phyloP scores from a whole-genome alignment of 192 early-diverging fungal species.

The Backusella macrospora region DNA sequence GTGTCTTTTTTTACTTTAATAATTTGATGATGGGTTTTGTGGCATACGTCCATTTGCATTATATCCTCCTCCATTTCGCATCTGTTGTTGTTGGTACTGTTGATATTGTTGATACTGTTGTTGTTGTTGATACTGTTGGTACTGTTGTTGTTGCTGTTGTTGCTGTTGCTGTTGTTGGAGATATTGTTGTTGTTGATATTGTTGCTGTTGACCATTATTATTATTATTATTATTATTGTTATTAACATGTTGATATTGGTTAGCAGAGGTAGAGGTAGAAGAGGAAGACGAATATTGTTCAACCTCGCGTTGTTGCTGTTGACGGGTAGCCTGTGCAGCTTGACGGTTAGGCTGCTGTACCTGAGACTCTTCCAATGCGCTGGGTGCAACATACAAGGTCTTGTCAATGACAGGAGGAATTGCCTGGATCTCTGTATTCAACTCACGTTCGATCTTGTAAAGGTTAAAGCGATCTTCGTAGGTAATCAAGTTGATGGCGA shows the following conservation, averaged over 20 bases:
- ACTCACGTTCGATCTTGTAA: constrained; percentile 97
- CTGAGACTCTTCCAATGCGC: constrained; percentile 67
- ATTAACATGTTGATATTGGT: constrained; percentile 44
- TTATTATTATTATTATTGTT: constrained; percentile 35
- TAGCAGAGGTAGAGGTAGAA: constrained; percentile 29
- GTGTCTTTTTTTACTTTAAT: not conserved
- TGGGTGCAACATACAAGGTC: constrained; percentile 82
- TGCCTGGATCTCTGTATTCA: constrained; percentile 97
- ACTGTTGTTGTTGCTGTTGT: constrained; percentile 3
- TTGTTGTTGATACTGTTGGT: not conserved
- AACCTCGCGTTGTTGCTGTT: constrained; percentile 42
- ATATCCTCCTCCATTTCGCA: not conserved
- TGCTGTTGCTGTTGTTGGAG: not conserved
- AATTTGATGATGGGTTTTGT: constrained; percentile 1
- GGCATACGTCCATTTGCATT: constrained; percentile 7
- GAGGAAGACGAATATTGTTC: constrained; percentile 37
- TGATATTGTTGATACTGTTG: not conserved
- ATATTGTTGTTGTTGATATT: constrained; percentile 2
- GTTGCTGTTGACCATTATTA: constrained; percentile 23
- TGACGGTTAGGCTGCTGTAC: constrained; percentile 56
- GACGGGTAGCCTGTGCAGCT: constrained; percentile 32
- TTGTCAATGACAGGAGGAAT: constrained; percentile 98
- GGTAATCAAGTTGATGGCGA: constrained; percentile 98
- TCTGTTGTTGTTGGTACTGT: not conserved
- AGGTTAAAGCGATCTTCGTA: constrained; percentile 98